A percentile compares a stretch with the other conserved stretches of the same genome.
These are phyloP conservation scores for Casaregolazyma suthepensis DNA, from an alignment of 1,139 yeast genomes.

Conservation along the genomic window DNA sequence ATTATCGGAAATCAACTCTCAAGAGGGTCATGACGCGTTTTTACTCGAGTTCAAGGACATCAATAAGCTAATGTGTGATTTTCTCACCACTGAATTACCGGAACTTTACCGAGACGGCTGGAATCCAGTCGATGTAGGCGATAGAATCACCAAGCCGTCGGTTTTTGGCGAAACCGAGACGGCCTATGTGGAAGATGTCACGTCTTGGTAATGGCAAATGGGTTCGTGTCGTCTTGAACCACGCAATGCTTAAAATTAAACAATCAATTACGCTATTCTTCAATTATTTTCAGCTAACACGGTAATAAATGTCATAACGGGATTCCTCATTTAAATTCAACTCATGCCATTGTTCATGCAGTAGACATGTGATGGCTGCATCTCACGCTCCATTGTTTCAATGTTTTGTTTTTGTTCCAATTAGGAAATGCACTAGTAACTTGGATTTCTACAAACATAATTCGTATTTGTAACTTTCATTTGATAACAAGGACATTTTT, in stretches of 20 bases:
- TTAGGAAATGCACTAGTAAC: neutral
- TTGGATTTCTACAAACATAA: neutral
- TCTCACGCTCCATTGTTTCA: neutral
- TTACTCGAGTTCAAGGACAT: constrained; percentile 80
- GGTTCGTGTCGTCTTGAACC: neutral
- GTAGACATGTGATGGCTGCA: neutral
- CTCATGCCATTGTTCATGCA: neutral
- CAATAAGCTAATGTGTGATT: constrained; percentile 61
- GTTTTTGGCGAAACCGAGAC: constrained; percentile 91
- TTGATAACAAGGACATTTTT: neutral
- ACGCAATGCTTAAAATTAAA: neutral
- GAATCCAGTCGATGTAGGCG: constrained; percentile 44
- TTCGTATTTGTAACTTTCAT: neutral
- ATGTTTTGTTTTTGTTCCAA: neutral
- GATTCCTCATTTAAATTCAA: neutral
- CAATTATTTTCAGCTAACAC: neutral
- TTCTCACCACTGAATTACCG: constrained; percentile 51
- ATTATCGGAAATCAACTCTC: constrained; percentile 71
- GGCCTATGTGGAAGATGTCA: constrained; percentile 31
- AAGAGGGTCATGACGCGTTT: constrained; percentile 99
- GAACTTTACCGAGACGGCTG: constrained; percentile 54
- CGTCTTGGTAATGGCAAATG: constrained; percentile 58
- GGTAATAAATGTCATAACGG: neutral
- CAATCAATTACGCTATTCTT: neutral
- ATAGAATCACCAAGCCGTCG: constrained; percentile 49